Evolutionary conservation across 1,284 basidiomycete genomes (phyloP).

Genomic region (Ceratobasidium sp.): DNA sequence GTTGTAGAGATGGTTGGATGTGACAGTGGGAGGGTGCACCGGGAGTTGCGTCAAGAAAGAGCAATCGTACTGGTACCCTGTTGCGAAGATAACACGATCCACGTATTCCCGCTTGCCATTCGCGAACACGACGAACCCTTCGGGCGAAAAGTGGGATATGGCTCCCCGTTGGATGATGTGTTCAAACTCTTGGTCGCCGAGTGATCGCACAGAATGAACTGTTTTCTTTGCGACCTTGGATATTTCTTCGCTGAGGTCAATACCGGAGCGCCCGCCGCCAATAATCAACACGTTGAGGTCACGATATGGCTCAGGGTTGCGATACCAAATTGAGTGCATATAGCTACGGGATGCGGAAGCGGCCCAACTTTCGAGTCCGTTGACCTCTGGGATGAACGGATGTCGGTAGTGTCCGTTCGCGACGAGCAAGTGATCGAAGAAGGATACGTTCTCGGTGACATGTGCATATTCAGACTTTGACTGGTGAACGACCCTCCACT

Average conservation of each 20-base stretch:
- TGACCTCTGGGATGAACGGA: conserved; percentile 71
- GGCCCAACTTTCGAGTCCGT: conserved; percentile 71
- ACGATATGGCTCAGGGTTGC: conserved; percentile 62
- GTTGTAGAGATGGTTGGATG: conserved; percentile 67
- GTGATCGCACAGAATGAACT: conserved; percentile 66
- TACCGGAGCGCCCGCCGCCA: conserved; percentile 77
- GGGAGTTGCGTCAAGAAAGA: conserved; percentile 34
- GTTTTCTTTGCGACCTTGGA: conserved; percentile 60
- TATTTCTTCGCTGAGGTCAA: conserved; percentile 70
- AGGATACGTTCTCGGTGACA: conserved; percentile 37
- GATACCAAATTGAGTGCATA: conserved; percentile 75
- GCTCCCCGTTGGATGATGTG: conserved; percentile 27
- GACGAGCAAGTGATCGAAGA: conserved; percentile 74
- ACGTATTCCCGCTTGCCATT: conserved; percentile 54
- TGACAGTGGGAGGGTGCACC: conserved; percentile 55
- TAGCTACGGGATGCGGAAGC: conserved; percentile 58
- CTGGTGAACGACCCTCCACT: conserved; percentile 64
- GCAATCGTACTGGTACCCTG: conserved; percentile 75
- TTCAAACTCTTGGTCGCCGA: conserved; percentile 25
- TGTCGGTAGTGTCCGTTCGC: conserved; percentile 79
- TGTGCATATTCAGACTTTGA: neutral
- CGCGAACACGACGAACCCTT: conserved; percentile 33
- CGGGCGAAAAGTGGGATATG: conserved; percentile 34
- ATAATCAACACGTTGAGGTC: conserved; percentile 72
- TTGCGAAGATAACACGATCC: conserved; percentile 76